Evolutionary conservation across 2,329 filamentous ascomycete genomes (phyloP).

Genomic region (Xylariaceae sp.): DNA sequence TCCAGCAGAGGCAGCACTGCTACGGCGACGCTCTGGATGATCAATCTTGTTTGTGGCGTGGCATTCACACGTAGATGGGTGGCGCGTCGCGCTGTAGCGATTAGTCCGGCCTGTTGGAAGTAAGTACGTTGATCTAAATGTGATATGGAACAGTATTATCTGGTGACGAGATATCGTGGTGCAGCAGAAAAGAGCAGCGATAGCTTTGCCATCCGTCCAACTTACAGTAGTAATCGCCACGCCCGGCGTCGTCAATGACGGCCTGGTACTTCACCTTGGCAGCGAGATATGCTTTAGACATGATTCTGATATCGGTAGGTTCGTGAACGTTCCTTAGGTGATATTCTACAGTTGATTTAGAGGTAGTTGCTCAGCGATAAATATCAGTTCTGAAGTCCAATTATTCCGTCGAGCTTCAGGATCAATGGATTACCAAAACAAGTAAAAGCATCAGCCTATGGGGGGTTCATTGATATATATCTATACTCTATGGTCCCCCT

Average conservation of each 20-base stretch:
- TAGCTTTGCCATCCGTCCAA: background rate
- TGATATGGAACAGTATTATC: background rate
- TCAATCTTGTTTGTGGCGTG: slow-evolving; percentile 36
- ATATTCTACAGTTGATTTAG: background rate
- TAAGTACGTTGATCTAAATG: slow-evolving; percentile 13
- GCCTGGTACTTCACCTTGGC: slow-evolving; percentile 45
- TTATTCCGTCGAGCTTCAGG: too few species aligned
- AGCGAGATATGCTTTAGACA: slow-evolving; percentile 40
- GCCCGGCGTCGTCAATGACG: slow-evolving; percentile 41
- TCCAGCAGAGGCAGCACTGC: slow-evolving; percentile 30
- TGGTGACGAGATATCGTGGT: background rate
- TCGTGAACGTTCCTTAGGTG: background rate
- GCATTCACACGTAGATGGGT: slow-evolving; percentile 38
- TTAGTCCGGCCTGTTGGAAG: slow-evolving; percentile 38
- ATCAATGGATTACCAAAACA: too few species aligned
- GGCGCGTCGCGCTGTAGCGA: slow-evolving; percentile 35
- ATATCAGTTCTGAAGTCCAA: background rate
- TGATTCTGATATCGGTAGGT: slow-evolving; percentile 20
- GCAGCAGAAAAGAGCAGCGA: background rate
- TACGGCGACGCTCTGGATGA: slow-evolving; percentile 37
- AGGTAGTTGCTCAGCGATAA: background rate
- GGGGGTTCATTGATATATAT: slow-evolving; percentile 27
- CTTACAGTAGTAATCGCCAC: slow-evolving; percentile 41
- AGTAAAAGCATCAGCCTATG: too few species aligned
- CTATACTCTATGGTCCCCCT: slow-evolving; percentile 14